A percentile compares a stretch with the other conserved stretches of the same genome.
Conservation (phyloP, 2,329 filamentous ascomycete genomes). For the Fonsecaea erecta region DNA sequence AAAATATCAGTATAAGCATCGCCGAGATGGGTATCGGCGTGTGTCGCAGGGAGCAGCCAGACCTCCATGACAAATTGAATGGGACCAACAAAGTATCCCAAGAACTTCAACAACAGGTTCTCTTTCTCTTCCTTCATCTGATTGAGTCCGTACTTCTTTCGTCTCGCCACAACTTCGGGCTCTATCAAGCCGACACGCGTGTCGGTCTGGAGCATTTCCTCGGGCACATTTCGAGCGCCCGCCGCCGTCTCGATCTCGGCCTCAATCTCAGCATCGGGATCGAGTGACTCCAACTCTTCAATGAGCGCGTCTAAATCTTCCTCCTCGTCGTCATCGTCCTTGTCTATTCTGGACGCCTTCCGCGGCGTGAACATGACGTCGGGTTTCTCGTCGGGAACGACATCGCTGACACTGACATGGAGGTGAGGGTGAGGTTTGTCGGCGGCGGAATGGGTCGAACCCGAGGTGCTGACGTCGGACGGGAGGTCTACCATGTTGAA, state of each 20-base stretch:
- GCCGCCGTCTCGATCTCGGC: constrained; percentile 59
- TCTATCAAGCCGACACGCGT: constrained; percentile 73
- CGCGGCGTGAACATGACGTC: constrained; percentile 21
- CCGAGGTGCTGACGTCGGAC: constrained; percentile 30
- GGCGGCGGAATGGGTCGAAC: constrained; percentile 21
- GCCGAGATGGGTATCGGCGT: constrained; percentile 11
- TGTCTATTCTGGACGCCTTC: constrained; percentile 33
- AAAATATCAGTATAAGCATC: constrained; percentile 32
- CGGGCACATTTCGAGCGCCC: constrained; percentile 65
- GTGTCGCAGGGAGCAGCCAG: constrained; percentile 41
- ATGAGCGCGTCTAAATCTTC: constrained; percentile 87
- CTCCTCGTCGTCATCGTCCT: constrained; percentile 72
- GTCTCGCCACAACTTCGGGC: constrained; percentile 65
- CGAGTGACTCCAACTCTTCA: constrained; percentile 81
- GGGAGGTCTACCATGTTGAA: constrained; percentile 30
- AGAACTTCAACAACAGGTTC: constrained; percentile 81
- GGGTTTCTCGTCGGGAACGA: constrained; percentile 17
- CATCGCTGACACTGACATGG: constrained; percentile 17
- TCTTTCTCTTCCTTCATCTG: constrained; percentile 92
- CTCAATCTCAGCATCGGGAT: constrained; percentile 69
- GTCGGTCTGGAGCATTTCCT: constrained; percentile 79
- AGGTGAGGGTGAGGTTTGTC: constrained; percentile 20
- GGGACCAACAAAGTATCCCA: constrained; percentile 80
- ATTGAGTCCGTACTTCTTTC: constrained; percentile 80
- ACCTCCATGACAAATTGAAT: constrained; percentile 96